phyloP scores from a whole-genome alignment of 1,139 yeast species.

The Suhomyces kunorum region DNA sequence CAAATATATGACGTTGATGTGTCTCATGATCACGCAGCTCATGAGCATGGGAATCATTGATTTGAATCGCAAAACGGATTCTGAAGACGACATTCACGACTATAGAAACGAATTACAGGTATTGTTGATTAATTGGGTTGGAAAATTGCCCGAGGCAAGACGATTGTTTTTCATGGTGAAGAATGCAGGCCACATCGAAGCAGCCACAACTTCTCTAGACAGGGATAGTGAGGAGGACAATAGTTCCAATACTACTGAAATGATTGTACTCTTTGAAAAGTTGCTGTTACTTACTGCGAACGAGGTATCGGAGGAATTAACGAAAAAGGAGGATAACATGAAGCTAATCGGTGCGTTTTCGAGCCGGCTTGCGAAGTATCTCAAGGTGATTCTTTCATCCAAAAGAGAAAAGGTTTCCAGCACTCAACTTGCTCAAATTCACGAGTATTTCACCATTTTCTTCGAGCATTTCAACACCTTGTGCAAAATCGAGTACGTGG shows the following conservation, averaged over 20 bases:
- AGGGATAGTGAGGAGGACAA: neutral
- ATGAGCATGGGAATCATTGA: constrained; percentile 47
- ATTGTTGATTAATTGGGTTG: constrained; percentile 62
- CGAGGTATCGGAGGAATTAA: constrained; percentile 22
- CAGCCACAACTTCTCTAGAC: constrained; percentile 6
- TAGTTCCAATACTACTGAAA: neutral
- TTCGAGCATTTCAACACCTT: constrained; percentile 31
- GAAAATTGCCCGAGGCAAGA: constrained; percentile 47
- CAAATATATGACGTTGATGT: constrained; percentile 54
- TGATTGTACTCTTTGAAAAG: constrained; percentile 7
- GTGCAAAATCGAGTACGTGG: constrained; percentile 35
- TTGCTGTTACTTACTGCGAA: constrained; percentile 13
- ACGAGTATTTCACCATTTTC: constrained; percentile 28
- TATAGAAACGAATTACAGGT: constrained; percentile 59
- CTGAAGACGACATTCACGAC: constrained; percentile 34
- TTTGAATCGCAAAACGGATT: constrained; percentile 26
- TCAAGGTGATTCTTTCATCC: constrained; percentile 11
- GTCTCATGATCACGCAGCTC: constrained; percentile 60
- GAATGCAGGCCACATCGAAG: constrained; percentile 20
- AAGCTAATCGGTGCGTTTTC: constrained; percentile 11
- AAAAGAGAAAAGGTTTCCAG: constrained; percentile 1
- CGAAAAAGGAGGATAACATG: constrained; percentile 15
- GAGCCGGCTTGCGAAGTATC: constrained; percentile 18
- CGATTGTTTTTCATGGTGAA: constrained; percentile 38
- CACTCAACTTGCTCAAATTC: constrained; percentile 3